Evolutionary conservation across 495 filamentous ascomycete species (phyloP), one percentile per base, ranked within the genome.

Genomic region (Ascodesmis nigricans): DNA sequence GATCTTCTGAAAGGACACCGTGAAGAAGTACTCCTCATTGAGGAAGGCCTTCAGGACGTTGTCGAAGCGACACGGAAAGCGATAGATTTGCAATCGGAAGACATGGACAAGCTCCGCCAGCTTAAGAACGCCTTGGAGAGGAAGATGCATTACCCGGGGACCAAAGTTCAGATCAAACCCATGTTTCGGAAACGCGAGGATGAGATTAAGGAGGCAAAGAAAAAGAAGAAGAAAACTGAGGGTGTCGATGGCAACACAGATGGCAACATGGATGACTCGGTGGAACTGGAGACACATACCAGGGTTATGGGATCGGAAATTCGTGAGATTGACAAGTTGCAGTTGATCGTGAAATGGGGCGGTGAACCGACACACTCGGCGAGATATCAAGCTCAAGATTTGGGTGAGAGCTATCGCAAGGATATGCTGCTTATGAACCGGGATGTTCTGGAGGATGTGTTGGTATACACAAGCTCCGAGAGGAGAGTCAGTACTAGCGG

Each of bases 291-390:
- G 18, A 37, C 35, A 9, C 35, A 37, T 16, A 37, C 25, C 24
- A 37, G 16, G 29, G 27, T 37, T 30, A 29, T 26, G 19, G 19
- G 24, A 11, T 26, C 11, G 13, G 78, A 90, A 45, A 82, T 78
- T 49, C 65, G 91, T 5, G 69, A 82, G 19, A 62, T 97, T 7
- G 90, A 95, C 49, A 97, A 97, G 54, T 60, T 97, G 23, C 87
- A 97, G 52, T 67, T 97, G 33, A 87, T 97, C 29, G 87, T 97
- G 52, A 97, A 97, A 49, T 97, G 87, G 90, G 90, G 87, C 41
- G 87, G 87, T 13, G 87, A 97, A 54, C 87, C 90, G 21, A 97
- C 87, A 1, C 90, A 97, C 56, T 90, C 84, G 10, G 90, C 87
- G 11, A 70, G 90, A 24, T 95, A 97, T 47, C 87, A 97, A 54